Conservation (phyloP, 2,329 filamentous ascomycete species). For the Apiospora phragmitis region DNA sequence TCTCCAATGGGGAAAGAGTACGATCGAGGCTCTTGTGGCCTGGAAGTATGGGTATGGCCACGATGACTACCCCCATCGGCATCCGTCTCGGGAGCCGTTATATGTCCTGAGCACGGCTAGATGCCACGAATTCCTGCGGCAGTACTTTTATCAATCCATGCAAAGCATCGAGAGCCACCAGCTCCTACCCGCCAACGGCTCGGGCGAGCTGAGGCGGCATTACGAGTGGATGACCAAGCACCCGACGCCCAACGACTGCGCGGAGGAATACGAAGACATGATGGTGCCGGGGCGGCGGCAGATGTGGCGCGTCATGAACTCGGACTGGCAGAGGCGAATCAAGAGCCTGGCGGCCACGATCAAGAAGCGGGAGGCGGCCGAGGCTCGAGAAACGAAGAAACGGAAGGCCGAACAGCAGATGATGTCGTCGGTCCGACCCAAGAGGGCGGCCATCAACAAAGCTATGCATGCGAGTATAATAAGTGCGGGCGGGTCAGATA, state of each 20-base stretch:
- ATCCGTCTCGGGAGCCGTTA: not conserved
- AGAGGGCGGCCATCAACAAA: not conserved
- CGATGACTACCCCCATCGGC: not conserved
- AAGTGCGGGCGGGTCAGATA: not conserved
- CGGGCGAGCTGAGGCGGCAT: not conserved
- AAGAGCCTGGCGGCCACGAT: not conserved
- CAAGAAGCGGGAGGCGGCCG: not conserved
- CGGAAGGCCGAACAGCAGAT: not conserved
- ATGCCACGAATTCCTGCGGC: conserved; percentile 4
- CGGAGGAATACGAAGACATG: not conserved
- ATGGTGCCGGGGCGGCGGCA: not conserved
- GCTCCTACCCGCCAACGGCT: not conserved
- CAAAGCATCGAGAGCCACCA: not conserved
- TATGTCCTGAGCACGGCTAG: not conserved
- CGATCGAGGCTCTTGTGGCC: not conserved
- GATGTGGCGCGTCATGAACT: not conserved
- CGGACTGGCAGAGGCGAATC: not conserved
- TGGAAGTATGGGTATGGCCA: conserved; percentile 9
- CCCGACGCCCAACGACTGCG: not conserved
- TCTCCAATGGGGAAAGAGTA: not conserved
- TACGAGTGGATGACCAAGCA: not conserved
- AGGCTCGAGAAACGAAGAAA: not conserved
- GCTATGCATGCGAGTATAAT: not conserved
- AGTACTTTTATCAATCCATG: not conserved
- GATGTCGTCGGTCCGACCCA: not conserved